phyloP scores from a whole-genome alignment of 1,139 yeast species.

The Candida sanyaensis region DNA sequence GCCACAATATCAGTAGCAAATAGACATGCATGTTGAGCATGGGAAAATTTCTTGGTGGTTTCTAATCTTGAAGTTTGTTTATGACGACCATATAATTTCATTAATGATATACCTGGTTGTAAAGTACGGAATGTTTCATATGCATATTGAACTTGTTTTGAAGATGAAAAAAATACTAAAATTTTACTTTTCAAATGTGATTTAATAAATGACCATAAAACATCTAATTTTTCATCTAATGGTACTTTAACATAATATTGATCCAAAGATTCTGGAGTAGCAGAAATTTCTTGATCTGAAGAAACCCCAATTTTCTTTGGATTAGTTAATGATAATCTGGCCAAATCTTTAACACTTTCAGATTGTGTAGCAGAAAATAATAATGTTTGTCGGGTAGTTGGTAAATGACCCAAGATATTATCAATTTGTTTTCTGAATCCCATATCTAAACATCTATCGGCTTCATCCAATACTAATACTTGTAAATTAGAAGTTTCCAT shows the following conservation, averaged over 20 bases:
- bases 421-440: slow-evolving; percentile 91
- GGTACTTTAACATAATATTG: slow-evolving; percentile 77
- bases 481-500: slow-evolving; percentile 80
- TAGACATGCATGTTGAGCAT: slow-evolving; percentile 83
- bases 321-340: slow-evolving; percentile 79
- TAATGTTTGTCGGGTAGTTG: slow-evolving; percentile 84
- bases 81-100: slow-evolving; percentile 94
- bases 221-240: slow-evolving; percentile 80
- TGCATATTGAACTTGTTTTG: slow-evolving; percentile 92
- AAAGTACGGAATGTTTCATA: slow-evolving; percentile 88
- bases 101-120: slow-evolving; percentile 93
- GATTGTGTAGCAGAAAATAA: slow-evolving; percentile 94
- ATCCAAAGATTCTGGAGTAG: slow-evolving; percentile 82
- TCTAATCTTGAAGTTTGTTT: slow-evolving; percentile 93
- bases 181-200: slow-evolving; percentile 86
- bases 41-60: slow-evolving; percentile 80
- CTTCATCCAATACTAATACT: slow-evolving; percentile 87
- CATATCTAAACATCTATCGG: slow-evolving; percentile 95
- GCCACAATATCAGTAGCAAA: slow-evolving; percentile 98
- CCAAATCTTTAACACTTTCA: slow-evolving; percentile 82
- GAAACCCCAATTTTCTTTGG: slow-evolving; percentile 76
- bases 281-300: slow-evolving; percentile 48
- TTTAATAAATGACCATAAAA: slow-evolving; percentile 85
- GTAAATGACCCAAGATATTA: slow-evolving; percentile 79
- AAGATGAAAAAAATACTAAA: slow-evolving; percentile 85